Evolutionary conservation across 305 asterid genomes (phyloP).

Genomic region (Galium porrigens): DNA sequence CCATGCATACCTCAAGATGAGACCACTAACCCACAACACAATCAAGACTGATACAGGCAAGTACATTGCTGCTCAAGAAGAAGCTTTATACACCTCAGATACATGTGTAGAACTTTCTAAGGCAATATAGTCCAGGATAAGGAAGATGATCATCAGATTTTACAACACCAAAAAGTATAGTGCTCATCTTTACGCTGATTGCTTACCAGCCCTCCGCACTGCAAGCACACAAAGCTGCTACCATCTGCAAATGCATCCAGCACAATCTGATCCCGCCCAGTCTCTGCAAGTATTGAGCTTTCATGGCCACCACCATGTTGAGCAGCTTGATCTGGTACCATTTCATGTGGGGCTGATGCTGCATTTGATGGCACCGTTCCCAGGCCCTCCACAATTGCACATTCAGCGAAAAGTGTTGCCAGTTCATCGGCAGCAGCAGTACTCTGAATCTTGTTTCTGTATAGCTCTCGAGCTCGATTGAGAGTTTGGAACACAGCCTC

Average conservation of each 20-base stretch:
- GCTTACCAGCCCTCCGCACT: conserved; percentile 85
- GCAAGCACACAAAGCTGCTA: conserved; percentile 70
- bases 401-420: conserved; percentile 72
- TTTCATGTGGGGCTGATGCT: conserved; percentile 20
- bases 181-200: conserved; percentile 74
- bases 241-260: conserved; percentile 74
- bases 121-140: not conserved
- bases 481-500: conserved; percentile 47
- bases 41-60: not conserved
- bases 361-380: conserved; percentile 33
- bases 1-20: conserved; percentile 2
- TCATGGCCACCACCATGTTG: conserved; percentile 36
- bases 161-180: conserved; percentile 60
- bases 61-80: not conserved
- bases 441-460: conserved; percentile 42
- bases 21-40: not conserved
- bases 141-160: conserved; percentile 18
- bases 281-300: conserved; percentile 57
- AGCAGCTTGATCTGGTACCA: conserved; percentile 17
- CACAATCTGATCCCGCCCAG: conserved; percentile 59
- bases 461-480: conserved; percentile 54
- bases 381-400: conserved; percentile 62
- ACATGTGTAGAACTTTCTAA: not conserved
- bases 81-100: not conserved
- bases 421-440: conserved; percentile 73